Evolutionary conservation across 257 asterid species (phyloP).

Genomic region (Ilex aquifolium): DNA sequence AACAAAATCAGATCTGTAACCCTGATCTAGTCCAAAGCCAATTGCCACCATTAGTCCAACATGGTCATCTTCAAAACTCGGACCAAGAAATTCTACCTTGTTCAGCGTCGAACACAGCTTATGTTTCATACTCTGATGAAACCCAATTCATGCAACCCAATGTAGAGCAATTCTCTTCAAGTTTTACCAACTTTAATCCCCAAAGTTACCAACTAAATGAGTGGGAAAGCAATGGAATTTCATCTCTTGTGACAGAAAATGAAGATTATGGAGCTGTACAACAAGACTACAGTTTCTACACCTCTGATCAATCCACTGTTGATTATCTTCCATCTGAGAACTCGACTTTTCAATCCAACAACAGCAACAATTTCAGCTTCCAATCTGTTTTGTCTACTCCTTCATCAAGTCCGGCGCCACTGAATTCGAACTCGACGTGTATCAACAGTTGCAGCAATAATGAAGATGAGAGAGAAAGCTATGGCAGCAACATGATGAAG

Average conservation of each 20-base stretch:
- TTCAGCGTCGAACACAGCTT: not conserved
- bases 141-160: constrained; percentile 39
- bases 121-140: constrained; percentile 15
- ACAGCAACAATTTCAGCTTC: constrained; percentile 40
- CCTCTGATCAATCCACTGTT: constrained; percentile 27
- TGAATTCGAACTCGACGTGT: constrained; percentile 35
- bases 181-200: constrained; percentile 19
- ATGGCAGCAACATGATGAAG: constrained; percentile 32
- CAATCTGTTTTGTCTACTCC: constrained; percentile 71
- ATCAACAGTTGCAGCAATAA: not conserved
- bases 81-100: constrained; percentile 16
- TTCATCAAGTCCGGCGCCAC: constrained; percentile 54
- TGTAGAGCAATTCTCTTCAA: constrained; percentile 20
- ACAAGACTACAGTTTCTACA: constrained; percentile 29
- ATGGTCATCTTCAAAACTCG: constrained; percentile 8
- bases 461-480: not conserved
- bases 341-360: constrained; percentile 44
- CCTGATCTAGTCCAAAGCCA: constrained; percentile 19
- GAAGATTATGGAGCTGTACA: constrained; percentile 17
- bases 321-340: constrained; percentile 40
- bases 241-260: constrained; percentile 18
- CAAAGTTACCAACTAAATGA: constrained; percentile 26
- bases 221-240: constrained; percentile 32
- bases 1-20: constrained; percentile 20
- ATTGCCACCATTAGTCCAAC: constrained; percentile 22